A percentile compares a stretch with the other conserved stretches of the same genome.
Conservation (phyloP, 768 basidiomycete species). For the Boletus vinaceobasis region DNA sequence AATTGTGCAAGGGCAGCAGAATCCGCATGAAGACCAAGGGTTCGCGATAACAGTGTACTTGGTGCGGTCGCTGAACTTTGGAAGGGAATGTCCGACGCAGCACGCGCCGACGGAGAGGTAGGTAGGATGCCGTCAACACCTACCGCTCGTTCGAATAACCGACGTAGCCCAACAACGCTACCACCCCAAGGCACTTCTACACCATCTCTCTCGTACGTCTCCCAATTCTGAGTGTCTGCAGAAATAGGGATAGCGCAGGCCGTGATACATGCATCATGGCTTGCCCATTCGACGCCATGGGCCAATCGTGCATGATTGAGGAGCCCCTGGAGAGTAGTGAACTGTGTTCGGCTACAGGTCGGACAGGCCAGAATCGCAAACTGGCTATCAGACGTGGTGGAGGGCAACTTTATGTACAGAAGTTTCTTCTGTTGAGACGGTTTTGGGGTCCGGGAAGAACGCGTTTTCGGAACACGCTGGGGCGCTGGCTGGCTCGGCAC, state of each 20-base stretch:
- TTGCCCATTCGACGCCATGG: conserved; percentile 46
- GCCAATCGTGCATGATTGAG: conserved; percentile 51
- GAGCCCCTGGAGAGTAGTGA: conserved; percentile 50
- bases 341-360: conserved; percentile 44
- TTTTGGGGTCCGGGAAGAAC: conserved; percentile 27
- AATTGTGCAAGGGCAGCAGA: conserved; percentile 50
- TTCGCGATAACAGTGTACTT: conserved; percentile 43
- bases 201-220: conserved; percentile 39
- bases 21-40: conserved; percentile 49
- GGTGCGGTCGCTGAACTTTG: conserved; percentile 13
- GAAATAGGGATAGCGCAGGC: conserved; percentile 40
- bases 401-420: conserved; percentile 38
- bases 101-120: neutral
- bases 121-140: conserved; percentile 31
- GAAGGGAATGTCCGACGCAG: neutral
- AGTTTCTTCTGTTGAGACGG: conserved; percentile 33
- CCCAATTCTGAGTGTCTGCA: conserved; percentile 31
- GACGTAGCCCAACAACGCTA: conserved; percentile 42
- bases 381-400: conserved; percentile 28
- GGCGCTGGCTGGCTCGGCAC: conserved; percentile 7
- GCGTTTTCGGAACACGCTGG: conserved; percentile 24
- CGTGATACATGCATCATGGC: conserved; percentile 50
- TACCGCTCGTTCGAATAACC: conserved; percentile 51
- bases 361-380: conserved; percentile 39
- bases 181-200: conserved; percentile 32